Conservation (phyloP, 208 protist genomes). For the Novymonas esmeraldas region DNA sequence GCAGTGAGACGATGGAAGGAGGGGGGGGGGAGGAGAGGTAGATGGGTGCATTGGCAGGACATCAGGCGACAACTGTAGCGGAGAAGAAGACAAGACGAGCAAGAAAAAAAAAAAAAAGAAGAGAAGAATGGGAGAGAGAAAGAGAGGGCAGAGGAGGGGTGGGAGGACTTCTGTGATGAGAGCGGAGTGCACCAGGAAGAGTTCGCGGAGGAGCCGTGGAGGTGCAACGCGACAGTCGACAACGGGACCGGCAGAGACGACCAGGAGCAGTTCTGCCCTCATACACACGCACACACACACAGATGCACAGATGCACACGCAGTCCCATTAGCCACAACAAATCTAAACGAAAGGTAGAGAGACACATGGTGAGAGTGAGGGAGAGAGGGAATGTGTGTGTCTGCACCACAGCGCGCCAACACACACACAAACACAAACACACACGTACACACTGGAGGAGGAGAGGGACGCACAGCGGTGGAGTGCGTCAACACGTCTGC, state of each 20-base stretch:
- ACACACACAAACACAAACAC: too few species aligned
- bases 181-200: too few species aligned
- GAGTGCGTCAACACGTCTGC: too few species aligned
- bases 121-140: background rate
- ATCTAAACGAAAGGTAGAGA: background rate
- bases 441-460: too few species aligned
- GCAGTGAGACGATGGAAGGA: background rate
- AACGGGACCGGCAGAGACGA: too few species aligned
- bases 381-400: background rate
- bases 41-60: background rate
- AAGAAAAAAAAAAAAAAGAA: slow-evolving; percentile 1
- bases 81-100: background rate
- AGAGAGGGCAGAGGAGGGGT: too few species aligned
- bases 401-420: too few species aligned
- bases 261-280: too few species aligned
- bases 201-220: too few species aligned
- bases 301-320: background rate
- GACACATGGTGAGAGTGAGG: too few species aligned
- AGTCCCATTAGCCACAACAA: background rate
- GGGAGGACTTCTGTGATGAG: too few species aligned
- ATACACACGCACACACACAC: background rate
- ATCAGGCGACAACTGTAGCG: background rate
- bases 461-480: too few species aligned
- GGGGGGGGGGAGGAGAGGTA: background rate
- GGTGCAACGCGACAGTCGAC: background rate